These are phyloP conservation scores for Drechslerella dactyloides DNA, from an alignment of 2,329 filamentous ascomycete species.

Conservation along the genomic window DNA sequence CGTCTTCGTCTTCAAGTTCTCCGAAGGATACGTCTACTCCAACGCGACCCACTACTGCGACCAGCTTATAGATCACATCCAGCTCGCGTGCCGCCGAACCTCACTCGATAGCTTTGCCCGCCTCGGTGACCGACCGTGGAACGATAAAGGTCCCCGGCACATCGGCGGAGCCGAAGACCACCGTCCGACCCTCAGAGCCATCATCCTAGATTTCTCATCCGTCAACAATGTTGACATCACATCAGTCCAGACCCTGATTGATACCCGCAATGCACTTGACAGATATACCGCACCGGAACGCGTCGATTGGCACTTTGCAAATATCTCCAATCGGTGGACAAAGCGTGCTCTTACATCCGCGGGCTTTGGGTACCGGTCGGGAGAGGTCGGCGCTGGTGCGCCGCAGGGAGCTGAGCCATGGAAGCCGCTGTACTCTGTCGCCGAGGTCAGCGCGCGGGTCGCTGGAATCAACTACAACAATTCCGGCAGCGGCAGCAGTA, in stretches of 20 bases:
- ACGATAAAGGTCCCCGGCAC: constrained; percentile 66
- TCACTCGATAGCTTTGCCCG: constrained; percentile 70
- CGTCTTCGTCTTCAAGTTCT: constrained; percentile 93
- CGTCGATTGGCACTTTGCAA: constrained; percentile 96
- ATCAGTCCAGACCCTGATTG: constrained; percentile 88
- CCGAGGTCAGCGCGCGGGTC: constrained; percentile 76
- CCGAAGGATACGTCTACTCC: constrained; percentile 94
- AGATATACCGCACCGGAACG: constrained; percentile 77
- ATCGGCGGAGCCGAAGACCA: constrained; percentile 62
- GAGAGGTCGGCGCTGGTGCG: constrained; percentile 59
- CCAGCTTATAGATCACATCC: constrained; percentile 72
- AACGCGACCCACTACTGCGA: constrained; percentile 91
- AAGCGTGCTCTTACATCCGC: constrained; percentile 86
- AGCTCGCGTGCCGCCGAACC: constrained; percentile 75
- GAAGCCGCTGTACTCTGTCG: constrained; percentile 95
- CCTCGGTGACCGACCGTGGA: constrained; percentile 87
- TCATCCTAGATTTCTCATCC: constrained; percentile 90
- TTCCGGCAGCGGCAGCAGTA: constrained; percentile 40
- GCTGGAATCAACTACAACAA: constrained; percentile 59
- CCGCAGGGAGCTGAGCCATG: constrained; percentile 63
- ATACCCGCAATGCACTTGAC: constrained; percentile 92
- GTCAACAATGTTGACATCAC: constrained; percentile 96
- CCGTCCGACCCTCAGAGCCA: constrained; percentile 77
- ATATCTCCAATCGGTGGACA: constrained; percentile 91
- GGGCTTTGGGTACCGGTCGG: constrained; percentile 79